These are phyloP conservation scores for Cryphonectria radicalis DNA, from an alignment of 2,329 filamentous ascomycete species.

Conservation along the genomic window DNA sequence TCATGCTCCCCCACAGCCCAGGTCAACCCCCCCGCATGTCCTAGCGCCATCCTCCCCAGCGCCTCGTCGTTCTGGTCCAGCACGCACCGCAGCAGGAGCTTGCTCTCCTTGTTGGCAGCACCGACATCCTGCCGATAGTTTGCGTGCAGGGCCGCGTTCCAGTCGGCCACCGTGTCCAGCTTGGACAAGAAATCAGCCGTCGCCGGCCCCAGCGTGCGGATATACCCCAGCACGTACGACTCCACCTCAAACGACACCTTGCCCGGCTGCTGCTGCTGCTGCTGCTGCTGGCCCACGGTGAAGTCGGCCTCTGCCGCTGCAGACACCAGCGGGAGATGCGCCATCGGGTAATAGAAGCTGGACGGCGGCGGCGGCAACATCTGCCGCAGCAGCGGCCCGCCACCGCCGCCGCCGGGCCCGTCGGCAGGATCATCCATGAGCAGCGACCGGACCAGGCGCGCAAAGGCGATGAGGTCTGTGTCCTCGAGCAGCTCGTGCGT, in stretches of 20 bases:
- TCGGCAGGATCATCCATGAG: background rate
- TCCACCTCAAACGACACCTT: background rate
- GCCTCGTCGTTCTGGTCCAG: slow-evolving; percentile 5
- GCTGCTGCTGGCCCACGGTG: background rate
- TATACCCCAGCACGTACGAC: slow-evolving; percentile 1
- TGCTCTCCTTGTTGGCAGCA: slow-evolving; percentile 5
- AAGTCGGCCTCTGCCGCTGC: background rate
- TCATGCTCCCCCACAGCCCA: background rate
- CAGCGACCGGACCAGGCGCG: slow-evolving; percentile 3
- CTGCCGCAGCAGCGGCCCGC: background rate
- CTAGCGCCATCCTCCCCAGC: background rate
- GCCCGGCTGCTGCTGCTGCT: background rate
- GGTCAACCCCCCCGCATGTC: background rate
- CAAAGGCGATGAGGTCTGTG: background rate
- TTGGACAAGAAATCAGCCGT: background rate
- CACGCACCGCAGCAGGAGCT: slow-evolving; percentile 1
- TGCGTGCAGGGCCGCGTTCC: background rate
- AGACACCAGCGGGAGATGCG: background rate
- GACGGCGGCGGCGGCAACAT: background rate
- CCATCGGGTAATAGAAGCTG: background rate
- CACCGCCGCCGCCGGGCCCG: too few species aligned
- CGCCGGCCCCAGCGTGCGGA: slow-evolving; percentile 2
- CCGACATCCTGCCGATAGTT: background rate
- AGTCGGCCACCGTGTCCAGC: background rate
- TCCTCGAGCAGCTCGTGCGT: slow-evolving; percentile 3